Base-by-base conservation (phyloP, 2,329 filamentous ascomycete species). In the Mycosphaerella arachidis region DNA sequence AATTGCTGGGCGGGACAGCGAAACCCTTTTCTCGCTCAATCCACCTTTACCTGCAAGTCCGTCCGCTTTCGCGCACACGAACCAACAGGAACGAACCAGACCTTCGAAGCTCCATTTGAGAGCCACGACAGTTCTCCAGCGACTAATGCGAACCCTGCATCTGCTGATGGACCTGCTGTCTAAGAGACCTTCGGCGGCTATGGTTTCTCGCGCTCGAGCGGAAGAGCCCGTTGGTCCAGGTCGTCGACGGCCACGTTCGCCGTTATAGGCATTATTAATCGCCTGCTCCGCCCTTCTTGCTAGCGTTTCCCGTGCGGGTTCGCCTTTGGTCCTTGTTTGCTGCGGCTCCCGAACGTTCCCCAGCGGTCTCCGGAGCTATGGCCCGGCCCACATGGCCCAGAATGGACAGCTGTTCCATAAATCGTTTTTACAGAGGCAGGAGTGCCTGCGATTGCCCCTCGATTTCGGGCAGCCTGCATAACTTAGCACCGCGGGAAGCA, bases 341-440 rank as follows among this genome's bases (percentile, higher is more conserved):
- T 24, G 3, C 51, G 31, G 6, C n/a, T 20, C 31, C 59, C 59
- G 59, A 58, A 46, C 52, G 18, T 55, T 13, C 20, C 60, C 61
- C 57, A 63, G 61, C 58, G 60, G 58, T 58, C 54, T 13, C 61
- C 61, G 61, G 58, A 57, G 24, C 52, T 50, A 51, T 30, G 56
- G 56, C 51, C 31, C 31, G 10, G 30, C 50, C 35, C 35, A 37
- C 24, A 27, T 35, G 48, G 48, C 12, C n/a, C 12, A 20, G 18
- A 18, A 31, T 6, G 9, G 43, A 12, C 30, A 27, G 24, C 24
- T 48, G 48, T 40, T 40, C 33, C 56, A 53, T 51, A 24, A 24
- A 24, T 24, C 24, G n/a, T 57, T 33, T 27, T 27, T 37, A 24
- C 18, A 55, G 24, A 30, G n/a, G 29, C 50, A 43, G 13, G 40